Percentiles rank a stretch among this genome's conserved stretches.
phyloP scores from a whole-genome alignment of 139 green algal species.

The Coelastrella sp. region DNA sequence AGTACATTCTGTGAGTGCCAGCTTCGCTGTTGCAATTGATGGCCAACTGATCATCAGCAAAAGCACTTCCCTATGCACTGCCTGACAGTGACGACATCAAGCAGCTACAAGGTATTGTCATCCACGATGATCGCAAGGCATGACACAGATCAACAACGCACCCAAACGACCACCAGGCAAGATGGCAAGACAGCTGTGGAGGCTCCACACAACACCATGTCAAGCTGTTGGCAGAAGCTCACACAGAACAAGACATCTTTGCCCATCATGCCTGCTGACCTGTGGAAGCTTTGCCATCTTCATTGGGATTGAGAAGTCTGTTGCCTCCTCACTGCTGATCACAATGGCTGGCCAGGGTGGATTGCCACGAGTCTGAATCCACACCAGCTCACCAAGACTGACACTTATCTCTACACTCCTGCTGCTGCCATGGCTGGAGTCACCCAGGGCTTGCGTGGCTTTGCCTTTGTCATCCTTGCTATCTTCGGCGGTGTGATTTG shows the following conservation, averaged over 20 bases:
- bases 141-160: too few relatives aligned
- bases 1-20: too few relatives aligned
- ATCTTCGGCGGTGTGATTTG: too few relatives aligned
- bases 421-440: background rate
- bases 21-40: too few relatives aligned
- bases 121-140: too few relatives aligned
- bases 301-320: conserved; percentile 11
- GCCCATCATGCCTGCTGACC: background rate
- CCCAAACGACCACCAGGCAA: too few relatives aligned
- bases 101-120: too few relatives aligned
- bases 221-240: background rate
- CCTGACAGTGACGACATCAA: too few relatives aligned
- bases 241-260: background rate
- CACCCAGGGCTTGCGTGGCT: background rate
- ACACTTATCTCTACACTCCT: conserved; percentile 25
- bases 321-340: conserved; percentile 65
- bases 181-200: too few relatives aligned
- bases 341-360: conserved; percentile 73
- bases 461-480: background rate
- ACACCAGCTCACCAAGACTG: conserved; percentile 73
- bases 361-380: conserved; percentile 54
- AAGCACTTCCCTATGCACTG: too few relatives aligned
- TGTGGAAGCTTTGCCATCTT: background rate
- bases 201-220: too few relatives aligned
- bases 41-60: too few relatives aligned